Percentiles rank a stretch among this genome's conserved stretches.
Evolutionary conservation across 2,329 filamentous ascomycete genomes (phyloP).

Genomic region (Arthroderma sp.): DNA sequence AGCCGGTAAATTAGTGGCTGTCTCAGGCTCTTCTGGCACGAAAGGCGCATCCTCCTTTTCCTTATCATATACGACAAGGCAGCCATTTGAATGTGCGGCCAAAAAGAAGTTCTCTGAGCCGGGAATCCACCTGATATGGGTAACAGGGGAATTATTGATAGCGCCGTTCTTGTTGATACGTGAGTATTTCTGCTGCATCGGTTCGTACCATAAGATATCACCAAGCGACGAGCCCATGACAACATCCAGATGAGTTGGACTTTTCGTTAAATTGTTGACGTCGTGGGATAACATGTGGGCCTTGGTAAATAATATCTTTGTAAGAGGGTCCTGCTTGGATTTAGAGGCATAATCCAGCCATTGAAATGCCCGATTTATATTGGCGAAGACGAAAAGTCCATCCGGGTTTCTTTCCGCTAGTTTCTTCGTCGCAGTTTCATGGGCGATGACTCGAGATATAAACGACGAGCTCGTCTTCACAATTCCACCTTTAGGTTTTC

Average conservation of each 20-base stretch:
- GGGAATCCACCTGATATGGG: slow-evolving; percentile 84
- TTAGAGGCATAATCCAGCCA: slow-evolving; percentile 79
- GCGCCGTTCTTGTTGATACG: slow-evolving; percentile 92
- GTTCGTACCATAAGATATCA: slow-evolving; percentile 98
- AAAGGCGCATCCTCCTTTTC: slow-evolving; percentile 84
- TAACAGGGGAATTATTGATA: slow-evolving; percentile 75
- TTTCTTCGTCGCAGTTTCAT: slow-evolving; percentile 67
- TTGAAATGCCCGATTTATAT: slow-evolving; percentile 88
- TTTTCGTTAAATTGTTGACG: slow-evolving; percentile 73
- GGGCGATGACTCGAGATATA: slow-evolving; percentile 87
- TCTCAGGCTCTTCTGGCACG: slow-evolving; percentile 47
- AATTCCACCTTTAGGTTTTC: slow-evolving; percentile 96
- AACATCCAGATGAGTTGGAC: slow-evolving; percentile 67
- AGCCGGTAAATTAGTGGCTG: slow-evolving; percentile 19
- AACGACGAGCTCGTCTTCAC: slow-evolving; percentile 98
- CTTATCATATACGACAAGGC: slow-evolving; percentile 89
- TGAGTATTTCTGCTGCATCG: slow-evolving; percentile 88
- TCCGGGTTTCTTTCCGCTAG: slow-evolving; percentile 64
- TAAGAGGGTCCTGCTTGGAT: slow-evolving; percentile 66
- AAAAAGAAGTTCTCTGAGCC: slow-evolving; percentile 88
- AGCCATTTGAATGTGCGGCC: slow-evolving; percentile 82
- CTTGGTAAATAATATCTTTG: slow-evolving; percentile 94
- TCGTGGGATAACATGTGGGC: slow-evolving; percentile 92
- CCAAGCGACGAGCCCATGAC: slow-evolving; percentile 93
- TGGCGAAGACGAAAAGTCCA: slow-evolving; percentile 81